Conservation (phyloP, 1,139 yeast species). For the Citeromyces hawaiiensis region DNA sequence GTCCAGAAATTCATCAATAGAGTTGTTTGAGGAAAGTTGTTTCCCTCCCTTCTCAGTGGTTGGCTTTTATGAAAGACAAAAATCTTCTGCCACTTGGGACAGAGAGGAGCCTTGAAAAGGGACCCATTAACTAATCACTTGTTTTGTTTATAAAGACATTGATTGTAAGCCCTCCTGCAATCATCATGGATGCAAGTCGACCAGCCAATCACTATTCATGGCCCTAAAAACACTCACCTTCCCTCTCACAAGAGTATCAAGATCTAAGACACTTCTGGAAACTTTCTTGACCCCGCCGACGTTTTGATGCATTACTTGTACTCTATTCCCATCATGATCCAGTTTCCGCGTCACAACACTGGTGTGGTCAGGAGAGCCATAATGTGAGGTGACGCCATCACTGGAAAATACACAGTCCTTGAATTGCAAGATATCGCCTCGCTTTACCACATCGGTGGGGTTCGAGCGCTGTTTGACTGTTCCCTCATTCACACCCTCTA, state of each 20-base stretch:
- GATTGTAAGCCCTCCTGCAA: no score
- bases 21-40: no score
- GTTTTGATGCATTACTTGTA: slow-evolving; percentile 49
- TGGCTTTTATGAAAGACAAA: no score
- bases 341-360: slow-evolving; percentile 28
- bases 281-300: slow-evolving; percentile 38
- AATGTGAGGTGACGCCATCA: slow-evolving; percentile 15
- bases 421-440: slow-evolving; percentile 35
- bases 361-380: slow-evolving; percentile 62
- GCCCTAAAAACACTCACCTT: slow-evolving; percentile 37
- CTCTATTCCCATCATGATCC: slow-evolving; percentile 15
- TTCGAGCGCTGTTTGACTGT: slow-evolving; percentile 6
- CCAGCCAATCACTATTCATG: slow-evolving; percentile 40
- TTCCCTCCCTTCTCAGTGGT: no score
- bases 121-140: no score
- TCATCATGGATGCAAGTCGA: slow-evolving; percentile 13
- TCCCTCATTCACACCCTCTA: slow-evolving; percentile 11
- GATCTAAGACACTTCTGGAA: slow-evolving; percentile 26
- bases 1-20: no score
- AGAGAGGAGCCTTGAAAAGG: no score
- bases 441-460: slow-evolving; percentile 18
- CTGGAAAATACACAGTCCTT: slow-evolving; percentile 28
- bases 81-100: no score
- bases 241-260: slow-evolving; percentile 22
- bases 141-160: no score